These are phyloP conservation scores for Stephanocyclus meneghinianus DNA, from an alignment of 352 stramenopile genomes.

Conservation along the genomic window DNA sequence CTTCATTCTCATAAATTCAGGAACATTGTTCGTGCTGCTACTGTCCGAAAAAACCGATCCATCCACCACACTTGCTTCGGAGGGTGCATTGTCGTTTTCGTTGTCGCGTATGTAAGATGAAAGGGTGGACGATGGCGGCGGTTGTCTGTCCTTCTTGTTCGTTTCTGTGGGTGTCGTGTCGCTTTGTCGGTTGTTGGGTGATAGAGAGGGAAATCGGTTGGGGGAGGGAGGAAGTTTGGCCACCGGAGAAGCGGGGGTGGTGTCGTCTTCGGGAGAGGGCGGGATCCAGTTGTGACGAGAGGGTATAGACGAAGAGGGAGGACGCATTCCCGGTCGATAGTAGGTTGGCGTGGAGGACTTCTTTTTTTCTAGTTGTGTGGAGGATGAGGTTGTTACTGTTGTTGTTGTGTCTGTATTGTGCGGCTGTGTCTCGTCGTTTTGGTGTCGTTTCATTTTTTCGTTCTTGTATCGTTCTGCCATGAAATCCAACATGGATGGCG, in stretches of 20 bases:
- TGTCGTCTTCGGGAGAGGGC: background rate
- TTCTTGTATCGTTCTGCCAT: constrained; percentile 12
- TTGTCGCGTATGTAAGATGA: too few relatives aligned
- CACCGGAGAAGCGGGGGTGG: background rate
- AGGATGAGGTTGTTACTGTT: constrained; percentile 2
- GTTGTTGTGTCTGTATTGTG: constrained; percentile 5
- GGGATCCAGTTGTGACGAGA: background rate
- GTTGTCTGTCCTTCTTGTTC: too few relatives aligned
- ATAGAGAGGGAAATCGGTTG: background rate
- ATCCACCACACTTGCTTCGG: constrained; percentile 10
- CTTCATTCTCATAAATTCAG: constrained; percentile 25
- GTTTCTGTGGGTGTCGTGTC: too few relatives aligned
- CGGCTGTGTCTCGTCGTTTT: background rate
- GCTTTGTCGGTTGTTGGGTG: too few relatives aligned
- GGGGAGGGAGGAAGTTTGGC: background rate
- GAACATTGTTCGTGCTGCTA: constrained; percentile 6
- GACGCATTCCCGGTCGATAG: constrained; percentile 9
- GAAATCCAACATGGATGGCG: constrained; percentile 5
- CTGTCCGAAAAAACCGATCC: constrained; percentile 3
- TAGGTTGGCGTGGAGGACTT: constrained; percentile 1
- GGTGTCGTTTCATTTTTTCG: background rate
- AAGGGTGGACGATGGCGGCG: too few relatives aligned
- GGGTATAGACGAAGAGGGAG: background rate
- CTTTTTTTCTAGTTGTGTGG: background rate
- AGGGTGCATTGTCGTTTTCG: background rate